Conservation (phyloP, 148 eudicot species). For the Rhododendron ovatum region DNA sequence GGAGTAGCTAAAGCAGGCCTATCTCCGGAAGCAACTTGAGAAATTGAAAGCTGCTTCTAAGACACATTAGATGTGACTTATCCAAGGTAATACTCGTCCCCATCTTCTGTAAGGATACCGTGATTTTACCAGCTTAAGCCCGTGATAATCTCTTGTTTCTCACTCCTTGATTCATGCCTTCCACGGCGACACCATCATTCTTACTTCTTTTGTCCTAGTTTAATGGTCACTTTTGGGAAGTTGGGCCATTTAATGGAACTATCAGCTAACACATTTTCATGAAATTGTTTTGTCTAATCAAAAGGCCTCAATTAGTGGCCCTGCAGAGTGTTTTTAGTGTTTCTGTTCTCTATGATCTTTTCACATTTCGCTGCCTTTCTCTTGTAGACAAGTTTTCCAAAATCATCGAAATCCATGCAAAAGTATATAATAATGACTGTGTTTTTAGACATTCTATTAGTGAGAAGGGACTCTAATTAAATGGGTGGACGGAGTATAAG, state of each 20-base stretch:
- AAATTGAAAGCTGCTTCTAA: slow-evolving; percentile 69
- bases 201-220: not conserved
- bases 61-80: slow-evolving; percentile 33
- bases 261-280: not conserved
- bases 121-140: not conserved
- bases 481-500: not conserved
- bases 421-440: not conserved
- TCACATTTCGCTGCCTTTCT: not conserved
- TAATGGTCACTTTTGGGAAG: not conserved
- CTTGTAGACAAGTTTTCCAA: not conserved
- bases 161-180: not conserved
- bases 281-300: not conserved
- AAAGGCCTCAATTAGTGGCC: not conserved
- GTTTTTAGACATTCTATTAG: not conserved
- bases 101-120: not conserved
- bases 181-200: not conserved
- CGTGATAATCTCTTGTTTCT: not conserved
- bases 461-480: not conserved
- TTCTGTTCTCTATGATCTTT: not conserved
- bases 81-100: not conserved
- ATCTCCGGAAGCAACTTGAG: slow-evolving; percentile 65
- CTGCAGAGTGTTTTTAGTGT: not conserved
- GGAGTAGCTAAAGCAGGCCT: slow-evolving; percentile 89
- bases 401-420: not conserved
- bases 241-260: not conserved